A percentile compares a stretch with the other conserved stretches of the same genome.
phyloP scores from a whole-genome alignment of 228 moss, liverwort and hornwort species.

The Sphagnum fallax region DNA sequence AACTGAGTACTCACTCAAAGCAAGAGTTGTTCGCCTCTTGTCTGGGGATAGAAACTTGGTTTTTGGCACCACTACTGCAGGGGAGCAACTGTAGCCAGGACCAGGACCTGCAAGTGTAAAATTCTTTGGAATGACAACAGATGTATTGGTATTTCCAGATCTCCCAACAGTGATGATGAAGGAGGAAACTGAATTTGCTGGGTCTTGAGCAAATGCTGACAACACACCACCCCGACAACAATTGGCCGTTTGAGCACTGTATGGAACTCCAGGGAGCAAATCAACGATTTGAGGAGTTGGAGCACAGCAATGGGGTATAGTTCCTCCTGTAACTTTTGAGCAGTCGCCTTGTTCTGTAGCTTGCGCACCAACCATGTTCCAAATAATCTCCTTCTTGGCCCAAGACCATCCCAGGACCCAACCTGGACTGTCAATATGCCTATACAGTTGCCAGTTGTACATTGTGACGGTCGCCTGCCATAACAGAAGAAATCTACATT shows the following conservation, averaged over 20 bases:
- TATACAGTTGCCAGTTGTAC: slow-evolving; percentile 67
- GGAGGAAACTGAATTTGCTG: slow-evolving; percentile 40
- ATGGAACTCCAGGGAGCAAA: slow-evolving; percentile 67
- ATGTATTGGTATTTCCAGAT: slow-evolving; percentile 36
- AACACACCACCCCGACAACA: slow-evolving; percentile 87
- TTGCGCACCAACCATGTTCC: slow-evolving; percentile 46
- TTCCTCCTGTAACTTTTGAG: slow-evolving; percentile 11
- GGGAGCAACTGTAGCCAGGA: slow-evolving; percentile 73
- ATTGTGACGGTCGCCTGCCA: slow-evolving; percentile 77
- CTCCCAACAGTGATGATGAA: slow-evolving; percentile 52
- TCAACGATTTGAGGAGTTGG: slow-evolving; percentile 63
- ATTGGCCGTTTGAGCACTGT: slow-evolving; percentile 61
- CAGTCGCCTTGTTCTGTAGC: slow-evolving; percentile 86
- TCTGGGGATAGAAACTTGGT: slow-evolving; percentile 48
- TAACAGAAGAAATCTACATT: neutral
- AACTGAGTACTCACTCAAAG: slow-evolving; percentile 34
- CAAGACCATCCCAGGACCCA: slow-evolving; percentile 79
- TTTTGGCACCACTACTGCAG: slow-evolving; percentile 9
- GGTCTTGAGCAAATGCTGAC: slow-evolving; percentile 59
- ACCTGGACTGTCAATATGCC: slow-evolving; percentile 47
- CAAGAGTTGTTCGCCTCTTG: slow-evolving; percentile 50
- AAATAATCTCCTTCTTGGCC: slow-evolving; percentile 78
- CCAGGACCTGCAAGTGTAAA: slow-evolving; percentile 64
- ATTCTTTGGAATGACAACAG: slow-evolving; percentile 46
- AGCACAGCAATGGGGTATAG: slow-evolving; percentile 60